Evolutionary conservation across 2,329 filamentous ascomycete species (phyloP), one percentile per base, ranked within the genome.

Genomic region (Aspergillus niger): DNA sequence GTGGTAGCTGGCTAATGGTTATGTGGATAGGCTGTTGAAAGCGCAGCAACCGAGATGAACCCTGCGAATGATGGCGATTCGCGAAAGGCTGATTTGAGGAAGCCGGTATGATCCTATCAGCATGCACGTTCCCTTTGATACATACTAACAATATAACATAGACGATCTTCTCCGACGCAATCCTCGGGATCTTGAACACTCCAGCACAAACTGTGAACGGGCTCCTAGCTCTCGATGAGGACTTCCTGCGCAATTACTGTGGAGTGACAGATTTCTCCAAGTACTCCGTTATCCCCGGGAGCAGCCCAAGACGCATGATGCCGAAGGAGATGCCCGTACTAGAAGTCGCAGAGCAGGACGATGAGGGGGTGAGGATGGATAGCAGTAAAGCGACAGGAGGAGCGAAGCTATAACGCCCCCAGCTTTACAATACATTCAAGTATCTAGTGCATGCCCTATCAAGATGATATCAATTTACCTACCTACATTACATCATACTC

Each of bases 111-210:
- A 59, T 36, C 4, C 44, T 26, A 15, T 58, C 11, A 8, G 0
- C 5, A 47, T n/a, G 8, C n/a, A 6, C 32, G 8, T 15, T 22
- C 0, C 49, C 6, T 10, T 17, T 43, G 28, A 13, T 56, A 17
- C 11, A 13, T 47, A 8, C 43, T 52, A 17, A 17, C 20, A 55
- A 48, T 43, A 30, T 7, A 71, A 4, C 3, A 13, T 7, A 83
- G 62, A 86, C 84, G 5, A 89, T 96, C 63, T 96, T 91, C 76
- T 91, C 90, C 0, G 90, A 93, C 69, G 91, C 91, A 1, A 86
- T 96, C 17, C 75, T 94, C 1, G 89, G 84, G 1, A 89, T 96
- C 75, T 79, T 95, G 1, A 73, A 77, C 8, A 83, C 89, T 0
- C 85, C 88, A 0, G 77, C 85, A 0, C 64, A 78, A 0, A 74